Conservation (phyloP, 306 rosid species). For the Morella rubra region DNA sequence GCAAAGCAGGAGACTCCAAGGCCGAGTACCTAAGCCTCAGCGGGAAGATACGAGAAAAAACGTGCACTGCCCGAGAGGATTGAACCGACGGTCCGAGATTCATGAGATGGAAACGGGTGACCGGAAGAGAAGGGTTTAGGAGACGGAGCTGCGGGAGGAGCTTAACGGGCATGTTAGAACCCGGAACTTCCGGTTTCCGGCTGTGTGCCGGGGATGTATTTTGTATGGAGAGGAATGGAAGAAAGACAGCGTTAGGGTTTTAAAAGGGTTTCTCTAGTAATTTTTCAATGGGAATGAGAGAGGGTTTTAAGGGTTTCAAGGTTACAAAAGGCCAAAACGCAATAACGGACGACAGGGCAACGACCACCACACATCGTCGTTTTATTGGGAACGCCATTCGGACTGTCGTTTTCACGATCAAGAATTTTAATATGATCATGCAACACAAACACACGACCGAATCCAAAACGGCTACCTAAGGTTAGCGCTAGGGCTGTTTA, state of each 20-base stretch:
- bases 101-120: conserved; percentile 37
- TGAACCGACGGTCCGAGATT: conserved; percentile 33
- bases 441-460: too few species aligned
- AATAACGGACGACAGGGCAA: neutral
- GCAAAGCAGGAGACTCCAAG: conserved; percentile 24
- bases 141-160: conserved; percentile 63
- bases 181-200: neutral
- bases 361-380: neutral
- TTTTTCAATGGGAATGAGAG: too few species aligned
- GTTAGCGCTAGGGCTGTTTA: too few species aligned
- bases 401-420: too few species aligned
- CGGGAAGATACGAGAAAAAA: conserved; percentile 55
- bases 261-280: neutral
- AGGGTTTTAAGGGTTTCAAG: too few species aligned
- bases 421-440: too few species aligned
- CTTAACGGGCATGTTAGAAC: conserved; percentile 47
- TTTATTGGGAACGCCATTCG: neutral
- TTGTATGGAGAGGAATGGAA: neutral
- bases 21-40: conserved; percentile 45
- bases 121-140: conserved; percentile 42
- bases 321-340: too few species aligned
- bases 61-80: conserved; percentile 32
- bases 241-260: neutral
- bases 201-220: neutral
- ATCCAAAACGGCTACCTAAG: too few species aligned